These are phyloP conservation scores for Sporothrix brasiliensis DNA, from an alignment of 2,329 filamentous ascomycete species.

Conservation along the genomic window DNA sequence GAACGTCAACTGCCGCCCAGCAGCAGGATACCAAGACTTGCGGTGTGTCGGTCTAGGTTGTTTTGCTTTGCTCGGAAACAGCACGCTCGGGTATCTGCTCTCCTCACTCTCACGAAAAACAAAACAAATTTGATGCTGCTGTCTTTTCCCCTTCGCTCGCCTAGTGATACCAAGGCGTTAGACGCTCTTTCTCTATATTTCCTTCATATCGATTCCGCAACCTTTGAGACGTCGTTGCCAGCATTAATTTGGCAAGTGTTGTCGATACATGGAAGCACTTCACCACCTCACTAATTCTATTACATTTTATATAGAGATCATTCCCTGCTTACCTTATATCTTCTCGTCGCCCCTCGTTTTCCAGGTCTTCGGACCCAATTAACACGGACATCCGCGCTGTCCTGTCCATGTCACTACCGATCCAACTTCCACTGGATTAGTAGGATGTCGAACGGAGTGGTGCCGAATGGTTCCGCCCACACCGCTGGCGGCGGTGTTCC, in stretches of 20 bases:
- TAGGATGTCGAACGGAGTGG: slow-evolving; percentile 23
- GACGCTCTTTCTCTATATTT: not conserved
- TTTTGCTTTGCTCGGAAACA: not conserved
- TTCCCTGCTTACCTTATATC: no score
- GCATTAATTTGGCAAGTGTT: not conserved
- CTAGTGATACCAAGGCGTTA: not conserved
- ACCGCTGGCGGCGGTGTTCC: not conserved
- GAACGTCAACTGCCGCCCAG: not conserved
- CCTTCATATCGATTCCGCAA: not conserved
- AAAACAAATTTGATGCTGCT: not conserved
- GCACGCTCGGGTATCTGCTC: not conserved
- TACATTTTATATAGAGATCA: not conserved
- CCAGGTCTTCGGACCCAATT: not conserved
- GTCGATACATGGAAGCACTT: not conserved
- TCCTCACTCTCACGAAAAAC: not conserved
- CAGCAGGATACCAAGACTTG: not conserved
- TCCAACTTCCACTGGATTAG: not conserved
- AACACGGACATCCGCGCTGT: not conserved
- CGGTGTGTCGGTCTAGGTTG: not conserved
- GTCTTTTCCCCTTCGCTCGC: not conserved
- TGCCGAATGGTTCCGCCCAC: not conserved
- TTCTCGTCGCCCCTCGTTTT: no score
- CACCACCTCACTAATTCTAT: not conserved
- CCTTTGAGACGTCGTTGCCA: not conserved
- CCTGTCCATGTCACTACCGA: not conserved